These are phyloP conservation scores for Pseudogymnoascus sp. DNA, from an alignment of 2,329 filamentous ascomycete species.

Conservation along the genomic window DNA sequence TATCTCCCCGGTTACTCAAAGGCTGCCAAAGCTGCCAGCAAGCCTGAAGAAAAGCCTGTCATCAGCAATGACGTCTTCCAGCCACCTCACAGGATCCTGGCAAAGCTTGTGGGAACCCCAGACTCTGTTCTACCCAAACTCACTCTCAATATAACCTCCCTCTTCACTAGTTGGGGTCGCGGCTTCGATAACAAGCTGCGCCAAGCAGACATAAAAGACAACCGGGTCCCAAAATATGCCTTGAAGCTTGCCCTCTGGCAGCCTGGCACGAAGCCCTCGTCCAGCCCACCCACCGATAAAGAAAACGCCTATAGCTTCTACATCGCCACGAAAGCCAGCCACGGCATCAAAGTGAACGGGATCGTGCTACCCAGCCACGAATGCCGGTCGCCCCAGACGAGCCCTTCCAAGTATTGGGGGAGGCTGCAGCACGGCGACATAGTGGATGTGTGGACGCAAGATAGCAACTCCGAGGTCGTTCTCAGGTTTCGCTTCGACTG, in stretches of 20 bases:
- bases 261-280: constrained; percentile 53
- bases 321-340: constrained; percentile 70
- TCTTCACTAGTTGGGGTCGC: constrained; percentile 71
- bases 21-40: not conserved
- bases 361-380: constrained; percentile 52
- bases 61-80: constrained; percentile 18
- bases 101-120: constrained; percentile 54
- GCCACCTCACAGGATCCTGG: constrained; percentile 41
- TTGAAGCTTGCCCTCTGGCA: constrained; percentile 71
- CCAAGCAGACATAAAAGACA: constrained; percentile 54
- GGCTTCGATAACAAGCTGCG: constrained; percentile 57
- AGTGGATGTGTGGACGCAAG: constrained; percentile 59
- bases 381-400: constrained; percentile 41
- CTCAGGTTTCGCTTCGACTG: constrained; percentile 25
- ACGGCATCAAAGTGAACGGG: constrained; percentile 70
- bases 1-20: not conserved
- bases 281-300: constrained; percentile 42
- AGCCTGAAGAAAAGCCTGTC: not conserved
- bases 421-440: constrained; percentile 69
- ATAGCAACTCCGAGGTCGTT: constrained; percentile 26
- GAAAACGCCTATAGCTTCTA: constrained; percentile 44
- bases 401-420: constrained; percentile 49
- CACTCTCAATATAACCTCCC: constrained; percentile 55
- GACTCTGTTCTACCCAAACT: constrained; percentile 58
- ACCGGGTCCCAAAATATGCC: constrained; percentile 70